A percentile compares a stretch with the other conserved stretches of the same genome.
phyloP scores from a whole-genome alignment of 2,329 filamentous ascomycete species.

The Exophiala alcalophila region DNA sequence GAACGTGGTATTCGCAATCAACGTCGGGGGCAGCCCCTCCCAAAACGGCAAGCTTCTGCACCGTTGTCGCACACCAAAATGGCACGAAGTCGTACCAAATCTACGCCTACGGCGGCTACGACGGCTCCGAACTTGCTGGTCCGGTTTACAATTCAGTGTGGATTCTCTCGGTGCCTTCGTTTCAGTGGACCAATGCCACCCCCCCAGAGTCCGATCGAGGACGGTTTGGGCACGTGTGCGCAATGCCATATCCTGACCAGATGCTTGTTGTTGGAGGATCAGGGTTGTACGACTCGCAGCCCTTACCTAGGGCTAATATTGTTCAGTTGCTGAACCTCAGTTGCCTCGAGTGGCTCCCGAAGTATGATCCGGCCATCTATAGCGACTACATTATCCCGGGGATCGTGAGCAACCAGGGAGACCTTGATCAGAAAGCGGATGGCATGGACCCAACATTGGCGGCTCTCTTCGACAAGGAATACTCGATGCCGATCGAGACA shows the following conservation, averaged over 20 bases:
- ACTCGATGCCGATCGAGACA: slow-evolving; percentile 53
- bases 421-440: slow-evolving; percentile 34
- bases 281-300: slow-evolving; percentile 23
- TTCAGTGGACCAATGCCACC: slow-evolving; percentile 32
- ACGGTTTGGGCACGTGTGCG: slow-evolving; percentile 34
- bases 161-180: slow-evolving; percentile 34
- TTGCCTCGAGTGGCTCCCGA: slow-evolving; percentile 32
- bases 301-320: slow-evolving; percentile 36
- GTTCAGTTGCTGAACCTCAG: slow-evolving; percentile 48
- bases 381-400: slow-evolving; percentile 32
- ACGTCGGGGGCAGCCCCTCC: slow-evolving; percentile 40
- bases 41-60: slow-evolving; percentile 39
- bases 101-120: slow-evolving; percentile 35
- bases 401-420: slow-evolving; percentile 33
- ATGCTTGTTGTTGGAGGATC: slow-evolving; percentile 42
- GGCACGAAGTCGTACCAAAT: slow-evolving; percentile 37
- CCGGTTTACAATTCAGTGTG: slow-evolving; percentile 34
- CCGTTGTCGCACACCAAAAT: slow-evolving; percentile 37
- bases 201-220: slow-evolving; percentile 25
- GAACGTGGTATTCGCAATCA: slow-evolving; percentile 39
- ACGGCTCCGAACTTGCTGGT: slow-evolving; percentile 23
- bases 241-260: slow-evolving; percentile 47
- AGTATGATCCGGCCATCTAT: slow-evolving; percentile 32
- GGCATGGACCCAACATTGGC: slow-evolving; percentile 44
- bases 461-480: slow-evolving; percentile 54